Base-by-base conservation (phyloP, 306 rosid species). In the Lupinus albus region DNA sequence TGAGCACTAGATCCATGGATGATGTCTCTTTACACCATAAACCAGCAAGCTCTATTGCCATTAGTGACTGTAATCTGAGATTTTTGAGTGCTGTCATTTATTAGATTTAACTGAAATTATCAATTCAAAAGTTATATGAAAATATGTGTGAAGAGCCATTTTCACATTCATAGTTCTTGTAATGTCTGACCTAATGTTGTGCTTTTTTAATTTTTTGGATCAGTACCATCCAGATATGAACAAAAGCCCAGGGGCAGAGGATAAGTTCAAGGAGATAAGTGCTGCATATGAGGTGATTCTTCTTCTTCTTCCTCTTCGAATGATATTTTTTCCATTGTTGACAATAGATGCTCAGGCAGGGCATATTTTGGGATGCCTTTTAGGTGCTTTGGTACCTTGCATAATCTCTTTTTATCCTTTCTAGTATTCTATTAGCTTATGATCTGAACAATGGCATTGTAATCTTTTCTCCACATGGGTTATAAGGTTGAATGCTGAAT, bases 271-370 rank as follows among this genome's bases (percentile, higher is more conserved):
- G 76, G 94, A 90, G 83, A 93, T 93, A 62, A 86, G 97, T 80
- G 91, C 94, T 77, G 99, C 97, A 17, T 93, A 93, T 41, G 97
- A 93, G 99, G 97, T 93, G 76, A 75, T 78, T 74, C 28, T 79
- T 50, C 64, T 64, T 76, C 6, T 59, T 25, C 39, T 64, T 76
- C 6, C 54, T 25, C 39, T 28, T 32, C 20, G 20, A 59, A 59
- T 52, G 59, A 38, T 15, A 45, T 9, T 3, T 44, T 63, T 64
- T 74, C 45, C 45, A 4, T 21, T 21, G 8, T 71, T 28, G 66
- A 52, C 36, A 13, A 46, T 21, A 50, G 46, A 58, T 65, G 44
- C 67, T 61, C 61, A 5, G 15, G 20, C 32, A 4, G 16, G 18
- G 20, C 36, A 17, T 20, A 18, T 14, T 38, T 65, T 25, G 39